Base-by-base conservation (phyloP, 108 stramenopile species). In the Ochromonas danica region DNA sequence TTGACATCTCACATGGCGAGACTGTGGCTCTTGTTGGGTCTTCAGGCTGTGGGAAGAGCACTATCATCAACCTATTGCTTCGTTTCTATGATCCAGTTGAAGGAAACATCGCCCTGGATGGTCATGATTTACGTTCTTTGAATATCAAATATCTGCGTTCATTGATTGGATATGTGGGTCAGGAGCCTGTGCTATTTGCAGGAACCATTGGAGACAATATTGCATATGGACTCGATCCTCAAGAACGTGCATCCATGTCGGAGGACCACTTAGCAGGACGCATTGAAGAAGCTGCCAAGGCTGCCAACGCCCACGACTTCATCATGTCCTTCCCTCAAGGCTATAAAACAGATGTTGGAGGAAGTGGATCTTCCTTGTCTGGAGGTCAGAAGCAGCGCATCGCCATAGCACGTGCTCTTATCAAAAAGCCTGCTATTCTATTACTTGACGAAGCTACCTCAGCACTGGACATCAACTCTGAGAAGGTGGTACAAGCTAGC, bases 21-120 rank as follows among this genome's bases (percentile, higher is more conserved):
- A 91, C 92, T 0, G 88, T 95, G 43, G 99, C 97, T 1, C 77
- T 99, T 2, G 96, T 97, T 39, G 97, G 99, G 0, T 82, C 88
- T 17, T 86, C 85, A 63, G 97, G 97, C 22, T 87, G 88, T 0
- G 95, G 95, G 0, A 97, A 98, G 81, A 83, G 81, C 60, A 96
- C 95, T 1, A 84, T 96, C 39, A 89, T 97, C 36, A 87, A 88
- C 40, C 88, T 99, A 6, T 45, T 99, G 27, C 89, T 95, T 80
- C 89, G 98, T 36, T 96, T 96, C 81, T 98, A 98, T 81, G 95
- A 96, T 80, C 90, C 91, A 0, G 63, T 80, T 0, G 0, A 40
- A 41, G 30, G 93, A 87, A 28, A 74, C 65, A 84, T 99, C 27
- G 65, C 61, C 28, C 61, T 99, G 17, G 96, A 99, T 77, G 98